Evolutionary conservation across 23 red algal species (phyloP).

Genomic region (Gracilariopsis chorda): DNA sequence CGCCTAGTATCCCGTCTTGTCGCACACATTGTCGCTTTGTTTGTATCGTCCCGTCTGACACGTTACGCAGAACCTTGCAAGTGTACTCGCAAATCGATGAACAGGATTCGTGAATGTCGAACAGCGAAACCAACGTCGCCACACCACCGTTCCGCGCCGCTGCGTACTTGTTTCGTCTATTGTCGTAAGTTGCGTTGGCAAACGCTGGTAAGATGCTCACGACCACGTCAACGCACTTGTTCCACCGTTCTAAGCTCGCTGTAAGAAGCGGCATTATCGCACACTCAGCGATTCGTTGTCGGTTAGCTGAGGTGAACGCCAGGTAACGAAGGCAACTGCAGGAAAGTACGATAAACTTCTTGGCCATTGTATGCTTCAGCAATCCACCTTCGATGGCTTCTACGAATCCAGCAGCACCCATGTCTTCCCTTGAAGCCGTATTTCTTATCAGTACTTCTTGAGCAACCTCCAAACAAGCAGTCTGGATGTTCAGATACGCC

Average conservation of each 20-base stretch:
- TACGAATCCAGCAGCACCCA: conserved; percentile 5
- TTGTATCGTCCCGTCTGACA: conserved; percentile 20
- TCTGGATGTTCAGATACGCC: not conserved
- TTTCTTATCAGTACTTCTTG: not conserved
- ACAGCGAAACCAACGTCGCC: not conserved
- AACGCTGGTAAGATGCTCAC: conserved; percentile 4
- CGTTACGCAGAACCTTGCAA: conserved; percentile 30
- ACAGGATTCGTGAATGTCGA: conserved; percentile 4
- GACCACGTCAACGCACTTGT: not conserved
- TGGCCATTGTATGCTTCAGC: not conserved
- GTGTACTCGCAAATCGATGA: not conserved
- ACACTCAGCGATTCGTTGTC: conserved; percentile 4
- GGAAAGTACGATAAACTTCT: not conserved
- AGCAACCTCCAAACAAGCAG: not conserved
- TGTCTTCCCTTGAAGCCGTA: not conserved
- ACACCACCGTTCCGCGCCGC: conserved; percentile 9
- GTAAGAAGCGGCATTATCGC: not conserved
- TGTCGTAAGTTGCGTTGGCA: conserved; percentile 36
- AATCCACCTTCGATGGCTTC: conserved; percentile 5
- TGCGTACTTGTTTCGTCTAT: conserved; percentile 16
- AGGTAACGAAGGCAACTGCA: conserved; percentile 30
- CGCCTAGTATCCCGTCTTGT: not conserved
- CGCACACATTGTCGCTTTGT: not conserved
- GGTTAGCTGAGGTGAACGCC: not conserved
- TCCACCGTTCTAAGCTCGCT: not conserved